Percentiles rank a stretch among this genome's conserved stretches.
phyloP scores from a whole-genome alignment of 1,139 yeast genomes.

The Debaryomyces sp. region DNA sequence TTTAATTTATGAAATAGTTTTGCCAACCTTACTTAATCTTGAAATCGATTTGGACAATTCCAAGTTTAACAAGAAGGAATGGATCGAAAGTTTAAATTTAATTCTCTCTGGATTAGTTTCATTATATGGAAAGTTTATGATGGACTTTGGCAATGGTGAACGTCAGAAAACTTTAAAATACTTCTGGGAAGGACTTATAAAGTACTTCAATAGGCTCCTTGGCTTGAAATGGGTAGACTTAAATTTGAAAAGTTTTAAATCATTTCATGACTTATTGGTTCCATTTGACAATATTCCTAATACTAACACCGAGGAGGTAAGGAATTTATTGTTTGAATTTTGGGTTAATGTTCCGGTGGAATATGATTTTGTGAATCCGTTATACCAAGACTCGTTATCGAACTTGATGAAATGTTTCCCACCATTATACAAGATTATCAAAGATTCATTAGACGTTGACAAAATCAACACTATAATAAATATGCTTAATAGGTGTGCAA shows the following conservation, averaged over 20 bases:
- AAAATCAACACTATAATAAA: conserved; percentile 47
- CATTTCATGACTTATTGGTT: conserved; percentile 50
- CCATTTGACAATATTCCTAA: conserved; percentile 23
- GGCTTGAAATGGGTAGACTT: conserved; percentile 48
- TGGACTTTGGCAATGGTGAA: conserved; percentile 25
- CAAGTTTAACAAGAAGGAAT: conserved; percentile 33
- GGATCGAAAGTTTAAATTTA: conserved; percentile 60
- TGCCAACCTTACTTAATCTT: conserved; percentile 35
- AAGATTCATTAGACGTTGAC: conserved; percentile 26
- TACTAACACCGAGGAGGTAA: conserved; percentile 23
- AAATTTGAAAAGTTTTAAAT: conserved; percentile 53
- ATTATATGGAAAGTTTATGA: conserved; percentile 49
- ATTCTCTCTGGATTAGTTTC: conserved; percentile 62
- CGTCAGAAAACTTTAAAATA: conserved; percentile 15
- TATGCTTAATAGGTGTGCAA: conserved; percentile 59
- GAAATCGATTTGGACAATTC: conserved; percentile 16
- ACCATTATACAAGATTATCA: conserved; percentile 40
- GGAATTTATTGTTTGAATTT: conserved; percentile 54
- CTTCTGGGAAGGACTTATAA: conserved; percentile 57
- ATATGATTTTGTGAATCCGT: conserved; percentile 56
- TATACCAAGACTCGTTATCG: conserved; percentile 60
- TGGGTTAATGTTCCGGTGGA: conserved; percentile 66
- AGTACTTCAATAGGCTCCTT: conserved; percentile 45
- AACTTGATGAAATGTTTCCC: conserved; percentile 55
- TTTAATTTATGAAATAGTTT: conserved; percentile 53